These are phyloP conservation scores for Hortiboletus rubellus DNA, from an alignment of 1,284 basidiomycete species.

Conservation along the genomic window DNA sequence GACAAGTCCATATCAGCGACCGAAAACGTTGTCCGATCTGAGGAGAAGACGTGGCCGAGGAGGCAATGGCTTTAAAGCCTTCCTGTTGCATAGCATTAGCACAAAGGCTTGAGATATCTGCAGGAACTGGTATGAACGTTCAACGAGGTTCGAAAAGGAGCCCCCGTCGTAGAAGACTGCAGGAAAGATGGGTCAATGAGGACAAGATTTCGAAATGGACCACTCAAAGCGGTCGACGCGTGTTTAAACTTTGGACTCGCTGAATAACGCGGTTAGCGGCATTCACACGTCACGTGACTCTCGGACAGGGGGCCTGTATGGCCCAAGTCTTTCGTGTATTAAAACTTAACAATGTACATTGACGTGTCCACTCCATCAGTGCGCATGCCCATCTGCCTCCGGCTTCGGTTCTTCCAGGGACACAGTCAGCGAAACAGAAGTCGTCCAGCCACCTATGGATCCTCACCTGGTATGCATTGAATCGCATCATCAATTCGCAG, in stretches of 20 bases:
- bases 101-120: constrained; percentile 27
- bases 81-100: constrained; percentile 49
- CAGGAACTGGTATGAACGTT: constrained; percentile 19
- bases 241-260: constrained; percentile 20
- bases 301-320: background rate
- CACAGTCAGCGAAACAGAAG: constrained; percentile 21
- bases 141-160: constrained; percentile 6
- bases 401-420: constrained; percentile 62
- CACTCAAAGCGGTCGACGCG: constrained; percentile 24
- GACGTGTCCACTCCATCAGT: constrained; percentile 33
- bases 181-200: constrained; percentile 9
- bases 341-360: constrained; percentile 12
- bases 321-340: background rate
- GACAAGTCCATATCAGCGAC: constrained; percentile 71
- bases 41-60: constrained; percentile 45
- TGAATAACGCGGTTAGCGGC: constrained; percentile 14
- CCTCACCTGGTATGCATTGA: constrained; percentile 77
- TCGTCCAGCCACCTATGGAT: background rate
- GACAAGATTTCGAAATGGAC: constrained; percentile 27
- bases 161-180: constrained; percentile 14
- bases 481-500: constrained; percentile 96
- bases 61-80: constrained; percentile 34
- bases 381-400: constrained; percentile 47
- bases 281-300: constrained; percentile 31
- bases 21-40: constrained; percentile 66